Base-by-base conservation (phyloP, 2,329 filamentous ascomycete genomes). In the Cadophora sp. region DNA sequence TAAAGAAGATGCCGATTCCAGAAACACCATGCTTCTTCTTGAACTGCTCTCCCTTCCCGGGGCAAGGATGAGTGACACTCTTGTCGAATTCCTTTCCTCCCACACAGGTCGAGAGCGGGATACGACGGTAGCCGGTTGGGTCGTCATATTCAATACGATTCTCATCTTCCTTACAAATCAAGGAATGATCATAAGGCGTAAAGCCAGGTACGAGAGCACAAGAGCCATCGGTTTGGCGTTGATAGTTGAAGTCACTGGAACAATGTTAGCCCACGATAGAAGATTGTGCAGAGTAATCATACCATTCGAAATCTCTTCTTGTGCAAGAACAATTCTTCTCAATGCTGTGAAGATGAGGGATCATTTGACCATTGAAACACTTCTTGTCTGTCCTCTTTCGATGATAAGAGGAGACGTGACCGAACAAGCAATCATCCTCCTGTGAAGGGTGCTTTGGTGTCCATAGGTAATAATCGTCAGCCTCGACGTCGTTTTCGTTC, bases 261-360 rank as follows among this genome's bases (percentile, higher is more conserved):
- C 19, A 24, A 50, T 55, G 64, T 76, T 73, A 75, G 72, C 60
- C 65, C 19, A 6, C 4, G 62, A 27, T 29, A 65, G 7, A 19
- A 55, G 26, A 34, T n/a, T 29, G 2, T 37, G 37, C 34, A 26
- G 12, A 27, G 43, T 58, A 51, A 53, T 81, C 89, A 82, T 82
- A 94, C 92, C 96, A 99, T 85, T 99, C 96, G 78, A 91, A 99
- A 80, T 99, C 96, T 68, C 88, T 86, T 63, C 93, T 86, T 9
- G 89, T 92, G 81, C 96, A 99, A 68, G 87, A 85, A 83, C 96
- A 99, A 79, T 97, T 93, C 71, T 86, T 81, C 22, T 82, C 82
- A 72, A 92, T 89, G 72, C 86, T 86, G 79, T 94, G 91, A 29
- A 95, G 83, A 71, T 89, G 88, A 72, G 89, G 84, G 71, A 97